phyloP scores from a whole-genome alignment of 768 basidiomycete species.

The Mycena haematopus region DNA sequence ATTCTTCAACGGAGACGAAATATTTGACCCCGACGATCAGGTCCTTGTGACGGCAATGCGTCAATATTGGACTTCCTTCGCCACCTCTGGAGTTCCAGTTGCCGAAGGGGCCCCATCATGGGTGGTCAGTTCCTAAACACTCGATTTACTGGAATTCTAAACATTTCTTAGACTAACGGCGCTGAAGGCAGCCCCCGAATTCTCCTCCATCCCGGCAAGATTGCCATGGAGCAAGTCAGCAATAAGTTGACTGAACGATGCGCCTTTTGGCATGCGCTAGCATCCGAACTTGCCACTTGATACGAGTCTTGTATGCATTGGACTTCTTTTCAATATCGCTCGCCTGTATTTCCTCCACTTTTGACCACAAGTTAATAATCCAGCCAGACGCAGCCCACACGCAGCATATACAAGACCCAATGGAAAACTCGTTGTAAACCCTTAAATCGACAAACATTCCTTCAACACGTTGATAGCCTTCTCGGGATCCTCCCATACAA shows the following conservation, averaged over 20 bases:
- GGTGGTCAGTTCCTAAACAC: constrained; percentile 35
- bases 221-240: constrained; percentile 35
- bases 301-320: not conserved
- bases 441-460: constrained; percentile 12
- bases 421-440: not conserved
- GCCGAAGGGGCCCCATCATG: constrained; percentile 33
- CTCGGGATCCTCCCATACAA: constrained; percentile 32
- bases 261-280: constrained; percentile 40
- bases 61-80: constrained; percentile 49
- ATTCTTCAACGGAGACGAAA: constrained; percentile 40
- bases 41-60: constrained; percentile 46
- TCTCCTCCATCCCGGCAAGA: constrained; percentile 37
- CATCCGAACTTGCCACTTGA: constrained; percentile 21
- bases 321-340: not conserved
- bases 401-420: not conserved
- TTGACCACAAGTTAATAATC: not conserved
- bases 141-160: not conserved
- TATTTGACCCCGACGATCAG: constrained; percentile 36
- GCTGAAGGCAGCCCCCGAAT: constrained; percentile 37
- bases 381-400: not conserved
- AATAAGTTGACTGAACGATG: constrained; percentile 33
- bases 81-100: constrained; percentile 39
- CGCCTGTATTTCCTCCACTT: not conserved
- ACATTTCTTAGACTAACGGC: not conserved
- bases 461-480: constrained; percentile 23